phyloP scores from a whole-genome alignment of 1,284 basidiomycete species.

The Irpex lacteus region DNA sequence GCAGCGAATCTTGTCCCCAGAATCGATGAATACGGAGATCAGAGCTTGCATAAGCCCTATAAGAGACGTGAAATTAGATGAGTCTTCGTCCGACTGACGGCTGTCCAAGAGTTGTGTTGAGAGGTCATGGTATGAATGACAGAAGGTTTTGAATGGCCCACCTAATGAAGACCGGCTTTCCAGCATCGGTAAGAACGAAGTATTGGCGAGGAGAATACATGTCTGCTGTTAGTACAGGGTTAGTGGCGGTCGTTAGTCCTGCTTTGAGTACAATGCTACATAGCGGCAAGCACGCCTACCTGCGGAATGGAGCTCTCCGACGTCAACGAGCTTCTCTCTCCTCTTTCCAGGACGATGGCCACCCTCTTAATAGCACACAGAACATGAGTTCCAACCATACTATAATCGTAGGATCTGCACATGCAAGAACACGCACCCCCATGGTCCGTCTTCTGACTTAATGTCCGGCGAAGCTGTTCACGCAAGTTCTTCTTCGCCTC shows the following conservation, averaged over 20 bases:
- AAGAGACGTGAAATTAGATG: conserved; percentile 71
- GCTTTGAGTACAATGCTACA: neutral
- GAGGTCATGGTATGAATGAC: neutral
- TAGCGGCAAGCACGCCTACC: conserved; percentile 19
- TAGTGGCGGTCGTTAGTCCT: neutral
- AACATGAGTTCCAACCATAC: neutral
- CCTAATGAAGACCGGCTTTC: conserved; percentile 92
- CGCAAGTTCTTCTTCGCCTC: conserved; percentile 62
- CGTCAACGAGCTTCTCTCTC: conserved; percentile 23
- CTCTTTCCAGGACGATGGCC: conserved; percentile 6
- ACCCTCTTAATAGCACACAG: neutral
- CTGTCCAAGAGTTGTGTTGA: conserved; percentile 30
- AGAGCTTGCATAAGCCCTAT: conserved; percentile 95
- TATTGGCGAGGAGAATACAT: conserved; percentile 73
- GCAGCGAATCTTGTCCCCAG: conserved; percentile 78
- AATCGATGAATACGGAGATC: conserved; percentile 87
- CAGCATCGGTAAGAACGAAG: conserved; percentile 91
- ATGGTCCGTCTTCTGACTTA: conserved; percentile 42
- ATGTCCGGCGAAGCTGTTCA: conserved; percentile 65
- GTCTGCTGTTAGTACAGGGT: conserved; percentile 25
- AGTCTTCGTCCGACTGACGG: conserved; percentile 47
- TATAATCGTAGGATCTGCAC: neutral
- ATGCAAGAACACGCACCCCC: conserved; percentile 2
- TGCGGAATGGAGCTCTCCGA: conserved; percentile 26
- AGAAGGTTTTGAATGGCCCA: conserved; percentile 23